A percentile compares a stretch with the other conserved stretches of the same genome.
phyloP scores from a whole-genome alignment of 2,329 filamentous ascomycete species.

The Pseudohalonectria lignicola region DNA sequence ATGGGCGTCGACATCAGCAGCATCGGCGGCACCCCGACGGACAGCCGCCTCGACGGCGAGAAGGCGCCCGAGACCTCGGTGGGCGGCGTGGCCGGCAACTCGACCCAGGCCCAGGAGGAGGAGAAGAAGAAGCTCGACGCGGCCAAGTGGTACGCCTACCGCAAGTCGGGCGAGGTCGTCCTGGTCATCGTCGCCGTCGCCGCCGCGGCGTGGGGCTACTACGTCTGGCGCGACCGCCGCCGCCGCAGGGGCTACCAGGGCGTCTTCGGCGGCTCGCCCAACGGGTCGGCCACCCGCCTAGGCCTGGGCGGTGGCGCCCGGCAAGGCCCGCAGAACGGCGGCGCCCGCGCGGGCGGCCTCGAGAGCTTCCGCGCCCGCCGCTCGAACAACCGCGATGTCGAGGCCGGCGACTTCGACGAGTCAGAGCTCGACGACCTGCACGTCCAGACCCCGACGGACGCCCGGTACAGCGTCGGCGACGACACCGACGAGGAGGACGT shows the following conservation, averaged over 20 bases:
- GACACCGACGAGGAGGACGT: slow-evolving; percentile 44
- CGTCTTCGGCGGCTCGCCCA: slow-evolving; percentile 27
- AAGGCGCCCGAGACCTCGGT: slow-evolving; percentile 70
- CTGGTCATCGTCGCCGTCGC: slow-evolving; percentile 70
- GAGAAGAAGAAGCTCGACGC: slow-evolving; percentile 66
- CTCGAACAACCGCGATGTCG: slow-evolving; percentile 36
- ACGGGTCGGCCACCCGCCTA: slow-evolving; percentile 12
- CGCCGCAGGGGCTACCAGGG: slow-evolving; percentile 43
- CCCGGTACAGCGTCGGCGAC: slow-evolving; percentile 47
- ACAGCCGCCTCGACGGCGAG: slow-evolving; percentile 77
- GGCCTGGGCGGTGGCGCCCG: slow-evolving; percentile 12
- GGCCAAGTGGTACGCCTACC: slow-evolving; percentile 82
- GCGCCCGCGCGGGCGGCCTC: slow-evolving; percentile 17
- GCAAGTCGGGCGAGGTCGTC: slow-evolving; percentile 75
- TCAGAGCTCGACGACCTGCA: slow-evolving; percentile 53
- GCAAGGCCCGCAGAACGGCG: too few species aligned
- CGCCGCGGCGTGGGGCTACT: slow-evolving; percentile 64
- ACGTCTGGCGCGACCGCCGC: slow-evolving; percentile 51
- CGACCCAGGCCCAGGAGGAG: slow-evolving; percentile 51
- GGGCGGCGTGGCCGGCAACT: slow-evolving; percentile 50
- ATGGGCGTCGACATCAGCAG: slow-evolving; percentile 84
- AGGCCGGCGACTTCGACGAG: slow-evolving; percentile 56
- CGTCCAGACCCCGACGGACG: slow-evolving; percentile 33
- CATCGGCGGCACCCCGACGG: slow-evolving; percentile 70
- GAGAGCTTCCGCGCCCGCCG: slow-evolving; percentile 36